These are phyloP conservation scores for Saraca asoca DNA, from an alignment of 331 rosid species.

Conservation along the genomic window DNA sequence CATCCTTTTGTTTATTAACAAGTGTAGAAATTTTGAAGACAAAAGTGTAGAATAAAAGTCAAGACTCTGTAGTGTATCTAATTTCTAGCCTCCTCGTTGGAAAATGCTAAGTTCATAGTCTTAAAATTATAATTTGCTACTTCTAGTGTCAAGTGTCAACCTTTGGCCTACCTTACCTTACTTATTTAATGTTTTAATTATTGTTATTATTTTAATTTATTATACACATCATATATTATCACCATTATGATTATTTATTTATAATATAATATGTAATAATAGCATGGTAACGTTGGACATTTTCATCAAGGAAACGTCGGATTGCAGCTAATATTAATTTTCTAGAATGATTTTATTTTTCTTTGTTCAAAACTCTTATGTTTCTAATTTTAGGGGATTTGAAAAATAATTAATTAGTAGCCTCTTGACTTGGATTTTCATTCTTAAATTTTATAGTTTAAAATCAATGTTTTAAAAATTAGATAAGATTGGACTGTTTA, in stretches of 20 bases:
- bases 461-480: too few species aligned
- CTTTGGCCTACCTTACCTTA: background rate
- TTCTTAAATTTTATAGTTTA: too few species aligned
- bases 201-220: too few species aligned
- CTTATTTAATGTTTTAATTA: too few species aligned
- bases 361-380: conserved; percentile 5
- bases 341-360: background rate
- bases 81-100: conserved; percentile 17
- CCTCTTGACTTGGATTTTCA: too few species aligned
- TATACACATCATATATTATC: too few species aligned
- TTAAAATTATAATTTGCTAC: background rate
- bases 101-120: background rate
- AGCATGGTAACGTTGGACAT: conserved; percentile 3
- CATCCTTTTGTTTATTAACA: too few species aligned
- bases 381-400: background rate
- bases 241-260: too few species aligned
- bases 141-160: background rate
- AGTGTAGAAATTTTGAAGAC: too few species aligned
- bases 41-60: background rate
- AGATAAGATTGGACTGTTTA: too few species aligned
- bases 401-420: background rate
- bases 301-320: conserved; percentile 19
- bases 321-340: conserved; percentile 19
- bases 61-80: background rate
- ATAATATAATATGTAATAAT: too few species aligned